phyloP scores from a whole-genome alignment of 345 rosid species.

The Ceriops zippeliana region DNA sequence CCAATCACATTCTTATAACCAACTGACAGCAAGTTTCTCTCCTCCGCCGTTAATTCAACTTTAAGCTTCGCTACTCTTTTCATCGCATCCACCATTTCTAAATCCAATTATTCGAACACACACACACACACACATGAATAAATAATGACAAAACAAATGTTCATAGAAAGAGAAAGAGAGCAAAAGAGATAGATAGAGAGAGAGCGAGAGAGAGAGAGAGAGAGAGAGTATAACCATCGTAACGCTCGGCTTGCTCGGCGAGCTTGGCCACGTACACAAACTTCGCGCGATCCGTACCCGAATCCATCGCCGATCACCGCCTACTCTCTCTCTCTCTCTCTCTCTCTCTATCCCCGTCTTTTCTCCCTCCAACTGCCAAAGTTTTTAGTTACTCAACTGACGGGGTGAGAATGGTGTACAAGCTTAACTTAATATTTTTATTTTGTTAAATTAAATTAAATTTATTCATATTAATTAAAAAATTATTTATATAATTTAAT shows the following conservation, averaged over 20 bases:
- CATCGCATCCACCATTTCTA: conserved; percentile 71
- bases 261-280: conserved; percentile 55
- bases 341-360: background rate
- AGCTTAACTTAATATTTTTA: too few relatives aligned
- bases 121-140: background rate
- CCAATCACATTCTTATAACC: conserved; percentile 74
- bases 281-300: conserved; percentile 40
- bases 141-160: background rate
- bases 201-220: too few relatives aligned
- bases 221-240: conserved; percentile 30
- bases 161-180: background rate
- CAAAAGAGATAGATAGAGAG: background rate
- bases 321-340: background rate
- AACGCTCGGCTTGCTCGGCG: conserved; percentile 74
- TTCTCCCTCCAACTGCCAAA: background rate
- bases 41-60: conserved; percentile 52
- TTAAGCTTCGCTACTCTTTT: conserved; percentile 55
- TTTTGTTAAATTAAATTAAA: too few relatives aligned
- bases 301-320: conserved; percentile 28
- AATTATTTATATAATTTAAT: too few relatives aligned
- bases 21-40: conserved; percentile 62
- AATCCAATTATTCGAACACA: background rate
- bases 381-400: too few relatives aligned
- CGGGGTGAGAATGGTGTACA: too few relatives aligned
- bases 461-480: too few relatives aligned